Conservation (phyloP, 2,329 filamentous ascomycete genomes). For the Alternaria angustiovoidea region DNA sequence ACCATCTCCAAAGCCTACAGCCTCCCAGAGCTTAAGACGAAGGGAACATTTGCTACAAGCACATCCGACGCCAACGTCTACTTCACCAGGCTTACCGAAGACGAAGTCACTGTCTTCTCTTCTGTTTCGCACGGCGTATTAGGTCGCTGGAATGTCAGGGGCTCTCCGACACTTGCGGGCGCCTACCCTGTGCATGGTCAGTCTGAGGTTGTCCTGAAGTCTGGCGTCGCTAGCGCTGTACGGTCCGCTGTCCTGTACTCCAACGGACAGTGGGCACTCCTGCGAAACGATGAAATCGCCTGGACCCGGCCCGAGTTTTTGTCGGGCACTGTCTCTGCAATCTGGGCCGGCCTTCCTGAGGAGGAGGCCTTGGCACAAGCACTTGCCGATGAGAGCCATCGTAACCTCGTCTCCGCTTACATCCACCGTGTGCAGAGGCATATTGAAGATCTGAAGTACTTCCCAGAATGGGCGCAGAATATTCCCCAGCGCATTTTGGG, state of each 20-base stretch:
- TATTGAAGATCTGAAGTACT: slow-evolving; percentile 74
- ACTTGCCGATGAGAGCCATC: slow-evolving; percentile 85
- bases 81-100: slow-evolving; percentile 81
- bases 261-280: slow-evolving; percentile 78
- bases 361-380: slow-evolving; percentile 79
- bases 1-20: slow-evolving; percentile 80
- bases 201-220: slow-evolving; percentile 82
- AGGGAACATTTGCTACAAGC: slow-evolving; percentile 80
- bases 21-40: slow-evolving; percentile 73
- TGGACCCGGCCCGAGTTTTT: slow-evolving; percentile 88
- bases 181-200: slow-evolving; percentile 69
- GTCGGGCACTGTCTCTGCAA: slow-evolving; percentile 78
- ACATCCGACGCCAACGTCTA: slow-evolving; percentile 83
- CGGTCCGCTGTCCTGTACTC: slow-evolving; percentile 74
- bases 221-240: slow-evolving; percentile 74
- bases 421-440: slow-evolving; percentile 86
- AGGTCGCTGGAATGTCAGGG: slow-evolving; percentile 73
- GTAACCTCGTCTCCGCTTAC: slow-evolving; percentile 82
- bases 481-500: slow-evolving; percentile 74
- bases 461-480: slow-evolving; percentile 75
- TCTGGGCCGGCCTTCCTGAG: slow-evolving; percentile 79
- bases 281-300: slow-evolving; percentile 80
- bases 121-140: slow-evolving; percentile 80
- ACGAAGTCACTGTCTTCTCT: slow-evolving; percentile 76
- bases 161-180: slow-evolving; percentile 39